Conservation (phyloP, 164 flowering plant genomes). For the Malania oleifera region DNA sequence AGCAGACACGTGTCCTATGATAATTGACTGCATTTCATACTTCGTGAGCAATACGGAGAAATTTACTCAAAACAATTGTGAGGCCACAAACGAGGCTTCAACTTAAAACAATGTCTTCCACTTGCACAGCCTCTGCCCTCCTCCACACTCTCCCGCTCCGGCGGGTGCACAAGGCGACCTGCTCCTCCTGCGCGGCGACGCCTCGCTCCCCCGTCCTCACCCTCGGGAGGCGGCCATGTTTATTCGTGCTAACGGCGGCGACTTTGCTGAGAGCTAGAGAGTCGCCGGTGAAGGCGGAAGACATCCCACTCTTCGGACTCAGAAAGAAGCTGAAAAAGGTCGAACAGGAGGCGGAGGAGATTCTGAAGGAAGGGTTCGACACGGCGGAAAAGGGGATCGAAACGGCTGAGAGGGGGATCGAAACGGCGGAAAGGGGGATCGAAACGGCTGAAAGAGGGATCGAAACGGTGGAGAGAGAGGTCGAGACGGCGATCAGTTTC, state of each 20-base stretch:
- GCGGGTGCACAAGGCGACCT: conserved; percentile 19
- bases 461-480: too few species aligned
- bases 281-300: conserved; percentile 44
- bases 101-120: too few species aligned
- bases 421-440: conserved; percentile 49
- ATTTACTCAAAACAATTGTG: too few species aligned
- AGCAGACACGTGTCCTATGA: too few species aligned
- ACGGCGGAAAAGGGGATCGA: conserved; percentile 52
- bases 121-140: conserved; percentile 32
- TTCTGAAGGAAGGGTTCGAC: conserved; percentile 63
- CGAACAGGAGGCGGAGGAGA: conserved; percentile 70
- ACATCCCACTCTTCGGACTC: conserved; percentile 78
- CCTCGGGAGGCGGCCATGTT: conserved; percentile 40
- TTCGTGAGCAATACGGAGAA: too few species aligned
- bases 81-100: too few species aligned
- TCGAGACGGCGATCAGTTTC: too few species aligned
- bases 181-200: conserved; percentile 8
- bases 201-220: conserved; percentile 8
- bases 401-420: conserved; percentile 56
- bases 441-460: conserved; percentile 33
- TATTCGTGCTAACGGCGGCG: conserved; percentile 41
- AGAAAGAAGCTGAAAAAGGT: conserved; percentile 62
- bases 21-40: too few species aligned
- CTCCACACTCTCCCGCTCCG: conserved; percentile 23
- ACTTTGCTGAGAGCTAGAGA: conserved; percentile 25